Evolutionary conservation across 1,284 basidiomycete genomes (phyloP).

Genomic region (Malassezia sympodialis): DNA sequence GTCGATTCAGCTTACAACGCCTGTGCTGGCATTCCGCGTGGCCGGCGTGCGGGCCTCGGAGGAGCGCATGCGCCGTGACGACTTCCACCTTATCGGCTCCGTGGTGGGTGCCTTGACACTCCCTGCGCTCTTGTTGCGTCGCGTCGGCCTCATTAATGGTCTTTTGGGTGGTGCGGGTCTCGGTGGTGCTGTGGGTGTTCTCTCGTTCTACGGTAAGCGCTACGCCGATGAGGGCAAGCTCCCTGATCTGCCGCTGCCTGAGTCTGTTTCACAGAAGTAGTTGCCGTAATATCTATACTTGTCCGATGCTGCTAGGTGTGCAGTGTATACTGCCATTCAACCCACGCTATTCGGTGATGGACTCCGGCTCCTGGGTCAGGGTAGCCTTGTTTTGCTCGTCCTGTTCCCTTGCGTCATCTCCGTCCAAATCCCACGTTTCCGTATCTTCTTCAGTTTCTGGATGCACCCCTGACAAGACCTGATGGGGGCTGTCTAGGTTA

Average conservation of each 20-base stretch:
- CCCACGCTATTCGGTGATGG: neutral
- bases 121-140: constrained; percentile 34
- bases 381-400: neutral
- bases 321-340: neutral
- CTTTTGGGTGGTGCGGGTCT: constrained; percentile 38
- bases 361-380: neutral
- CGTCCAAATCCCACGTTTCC: constrained; percentile 14
- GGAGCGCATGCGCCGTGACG: constrained; percentile 27
- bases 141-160: constrained; percentile 39
- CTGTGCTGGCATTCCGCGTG: constrained; percentile 17
- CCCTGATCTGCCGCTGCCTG: constrained; percentile 7
- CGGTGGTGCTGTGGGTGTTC: constrained; percentile 29
- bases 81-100: constrained; percentile 37
- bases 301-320: neutral
- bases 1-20: constrained; percentile 19
- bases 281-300: neutral
- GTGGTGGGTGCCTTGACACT: constrained; percentile 35
- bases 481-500: constrained; percentile 13
- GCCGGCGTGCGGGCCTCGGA: constrained; percentile 18
- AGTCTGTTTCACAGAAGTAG: neutral
- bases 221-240: neutral
- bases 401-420: neutral
- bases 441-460: constrained; percentile 7
- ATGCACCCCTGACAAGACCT: neutral
- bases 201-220: constrained; percentile 21